phyloP scores from a whole-genome alignment of 2,329 filamentous ascomycete species.

The Paraconiothyrium sp. region DNA sequence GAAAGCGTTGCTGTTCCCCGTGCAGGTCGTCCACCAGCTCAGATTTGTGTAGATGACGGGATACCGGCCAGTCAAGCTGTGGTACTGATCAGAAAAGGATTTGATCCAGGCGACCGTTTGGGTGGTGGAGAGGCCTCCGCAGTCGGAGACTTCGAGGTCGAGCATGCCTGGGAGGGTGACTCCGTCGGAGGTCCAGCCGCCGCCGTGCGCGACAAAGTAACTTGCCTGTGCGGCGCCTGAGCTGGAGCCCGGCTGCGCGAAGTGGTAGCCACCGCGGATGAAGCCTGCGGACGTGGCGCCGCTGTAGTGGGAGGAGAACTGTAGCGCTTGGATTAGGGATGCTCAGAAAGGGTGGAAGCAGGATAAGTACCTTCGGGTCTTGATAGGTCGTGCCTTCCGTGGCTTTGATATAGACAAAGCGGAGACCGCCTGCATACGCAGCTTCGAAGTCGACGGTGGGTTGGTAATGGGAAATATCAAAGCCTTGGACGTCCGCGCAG shows the following conservation, averaged over 20 bases:
- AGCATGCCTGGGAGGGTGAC: slow-evolving; percentile 67
- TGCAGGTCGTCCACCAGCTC: slow-evolving; percentile 65
- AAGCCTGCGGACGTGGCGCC: slow-evolving; percentile 62
- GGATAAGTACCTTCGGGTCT: slow-evolving; percentile 18
- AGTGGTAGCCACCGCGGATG: slow-evolving; percentile 67
- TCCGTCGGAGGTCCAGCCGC: slow-evolving; percentile 64
- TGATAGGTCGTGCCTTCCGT: slow-evolving; percentile 61
- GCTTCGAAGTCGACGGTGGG: slow-evolving; percentile 40
- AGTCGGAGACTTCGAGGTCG: slow-evolving; percentile 46
- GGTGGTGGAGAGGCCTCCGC: slow-evolving; percentile 14
- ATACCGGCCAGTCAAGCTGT: slow-evolving; percentile 57
- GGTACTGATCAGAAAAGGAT: slow-evolving; percentile 47
- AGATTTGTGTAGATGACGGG: slow-evolving; percentile 65
- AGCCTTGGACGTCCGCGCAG: slow-evolving; percentile 32
- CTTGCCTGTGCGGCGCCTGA: slow-evolving; percentile 60
- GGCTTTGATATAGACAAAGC: slow-evolving; percentile 54
- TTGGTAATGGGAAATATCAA: slow-evolving; percentile 50
- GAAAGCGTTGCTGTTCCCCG: slow-evolving; percentile 61
- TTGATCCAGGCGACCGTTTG: slow-evolving; percentile 60
- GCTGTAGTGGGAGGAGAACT: slow-evolving; percentile 61
- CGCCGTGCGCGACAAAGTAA: slow-evolving; percentile 63
- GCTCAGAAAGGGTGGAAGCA: not conserved
- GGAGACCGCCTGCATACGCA: slow-evolving; percentile 43
- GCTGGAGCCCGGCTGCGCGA: slow-evolving; percentile 59
- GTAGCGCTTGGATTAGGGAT: slow-evolving; percentile 27